Evolutionary conservation across 2,329 filamentous ascomycete genomes (phyloP).

Genomic region (Colletotrichum trifolii): DNA sequence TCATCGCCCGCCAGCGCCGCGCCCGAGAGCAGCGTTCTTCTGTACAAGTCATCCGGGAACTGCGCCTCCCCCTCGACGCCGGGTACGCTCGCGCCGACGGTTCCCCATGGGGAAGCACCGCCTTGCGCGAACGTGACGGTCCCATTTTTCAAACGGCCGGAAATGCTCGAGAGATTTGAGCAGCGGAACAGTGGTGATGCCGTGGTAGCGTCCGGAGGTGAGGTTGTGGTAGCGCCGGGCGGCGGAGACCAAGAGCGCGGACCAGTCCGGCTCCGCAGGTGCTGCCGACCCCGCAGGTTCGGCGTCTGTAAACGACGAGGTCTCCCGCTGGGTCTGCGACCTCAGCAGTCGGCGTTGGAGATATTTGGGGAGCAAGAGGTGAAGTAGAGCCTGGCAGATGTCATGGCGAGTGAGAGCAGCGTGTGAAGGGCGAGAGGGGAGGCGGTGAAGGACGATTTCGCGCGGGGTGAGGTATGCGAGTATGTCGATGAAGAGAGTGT

Average conservation of each 20-base stretch:
- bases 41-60: constrained; percentile 54
- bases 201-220: constrained; percentile 36
- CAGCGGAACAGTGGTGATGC: constrained; percentile 35
- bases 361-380: constrained; percentile 62
- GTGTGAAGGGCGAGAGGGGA: constrained; percentile 61
- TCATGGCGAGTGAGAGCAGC: constrained; percentile 60
- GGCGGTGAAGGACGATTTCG: constrained; percentile 63
- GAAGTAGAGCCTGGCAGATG: constrained; percentile 59
- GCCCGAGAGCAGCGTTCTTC: constrained; percentile 60
- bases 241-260: constrained; percentile 58
- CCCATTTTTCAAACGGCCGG: constrained; percentile 57
- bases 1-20: constrained; percentile 70
- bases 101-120: constrained; percentile 60
- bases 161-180: constrained; percentile 39
- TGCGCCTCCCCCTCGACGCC: constrained; percentile 44
- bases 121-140: constrained; percentile 55
- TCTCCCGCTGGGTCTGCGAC: background rate
- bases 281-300: constrained; percentile 31
- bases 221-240: constrained; percentile 67
- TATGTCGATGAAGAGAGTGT: constrained; percentile 68
- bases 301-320: background rate
- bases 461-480: constrained; percentile 58
- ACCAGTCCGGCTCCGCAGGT: constrained; percentile 46
- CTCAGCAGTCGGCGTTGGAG: constrained; percentile 60
- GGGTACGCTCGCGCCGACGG: constrained; percentile 52